Conservation (phyloP, 1,284 basidiomycete genomes). For the Rhodotorula sp. region DNA sequence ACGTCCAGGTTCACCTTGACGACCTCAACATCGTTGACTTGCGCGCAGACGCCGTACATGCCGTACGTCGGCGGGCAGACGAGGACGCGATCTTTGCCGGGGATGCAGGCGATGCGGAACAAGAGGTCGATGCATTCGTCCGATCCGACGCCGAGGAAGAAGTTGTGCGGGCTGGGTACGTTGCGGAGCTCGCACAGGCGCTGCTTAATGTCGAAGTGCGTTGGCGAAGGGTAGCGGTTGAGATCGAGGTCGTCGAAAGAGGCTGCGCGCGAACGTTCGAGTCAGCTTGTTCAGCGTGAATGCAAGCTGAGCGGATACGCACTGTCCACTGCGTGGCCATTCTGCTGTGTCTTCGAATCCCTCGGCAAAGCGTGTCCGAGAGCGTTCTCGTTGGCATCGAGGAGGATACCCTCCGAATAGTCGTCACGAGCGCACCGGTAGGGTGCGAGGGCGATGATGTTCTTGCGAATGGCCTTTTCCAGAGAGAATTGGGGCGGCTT, state of each 20-base stretch:
- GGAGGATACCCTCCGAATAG: conserved; percentile 75
- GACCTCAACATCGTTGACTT: conserved; percentile 87
- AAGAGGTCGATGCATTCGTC: conserved; percentile 97
- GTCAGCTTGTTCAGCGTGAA: background rate
- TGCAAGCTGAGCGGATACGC: background rate
- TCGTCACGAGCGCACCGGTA: conserved; percentile 97
- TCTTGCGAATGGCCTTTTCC: conserved; percentile 66
- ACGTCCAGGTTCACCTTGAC: conserved; percentile 77
- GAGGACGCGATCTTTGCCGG: conserved; percentile 62
- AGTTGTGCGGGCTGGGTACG: conserved; percentile 61
- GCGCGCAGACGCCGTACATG: conserved; percentile 94
- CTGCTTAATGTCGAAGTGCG: conserved; percentile 73
- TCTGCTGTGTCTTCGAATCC: conserved; percentile 8
- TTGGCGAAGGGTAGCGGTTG: conserved; percentile 84
- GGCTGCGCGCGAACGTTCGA: background rate
- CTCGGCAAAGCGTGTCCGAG: conserved; percentile 77
- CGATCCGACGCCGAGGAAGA: conserved; percentile 94
- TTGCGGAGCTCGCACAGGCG: conserved; percentile 70
- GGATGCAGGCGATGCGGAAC: conserved; percentile 82
- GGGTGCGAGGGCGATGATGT: conserved; percentile 86
- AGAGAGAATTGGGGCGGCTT: conserved; percentile 50
- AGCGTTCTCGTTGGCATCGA: conserved; percentile 97
- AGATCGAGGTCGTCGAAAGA: conserved; percentile 55
- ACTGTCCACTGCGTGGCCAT: conserved; percentile 16
- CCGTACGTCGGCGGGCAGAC: conserved; percentile 88